Percentiles rank a stretch among this genome's conserved stretches.
These are phyloP conservation scores for Saccharomyces uvarum DNA, from an alignment of 1,139 yeast species.

Conservation along the genomic window DNA sequence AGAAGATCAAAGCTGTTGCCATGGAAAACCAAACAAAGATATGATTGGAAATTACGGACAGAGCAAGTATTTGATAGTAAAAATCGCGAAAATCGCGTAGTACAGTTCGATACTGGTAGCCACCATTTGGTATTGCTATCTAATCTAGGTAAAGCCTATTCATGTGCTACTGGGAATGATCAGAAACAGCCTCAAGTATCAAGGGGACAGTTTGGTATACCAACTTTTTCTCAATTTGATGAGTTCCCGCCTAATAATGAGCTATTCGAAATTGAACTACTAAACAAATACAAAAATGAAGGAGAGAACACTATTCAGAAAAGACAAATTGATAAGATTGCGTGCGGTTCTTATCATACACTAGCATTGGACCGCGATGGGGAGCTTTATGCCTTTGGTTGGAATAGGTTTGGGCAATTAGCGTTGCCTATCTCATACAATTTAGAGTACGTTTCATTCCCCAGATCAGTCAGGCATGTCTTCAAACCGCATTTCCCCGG, in stretches of 20 bases:
- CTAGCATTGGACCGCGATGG: constrained; percentile 58
- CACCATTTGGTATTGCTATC: constrained; percentile 61
- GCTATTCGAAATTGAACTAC: constrained; percentile 25
- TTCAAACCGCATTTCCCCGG: constrained; percentile 6
- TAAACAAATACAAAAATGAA: constrained; percentile 18
- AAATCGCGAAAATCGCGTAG: constrained; percentile 41
- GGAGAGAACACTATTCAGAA: constrained; percentile 4
- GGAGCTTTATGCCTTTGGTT: constrained; percentile 75
- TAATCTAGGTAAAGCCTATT: constrained; percentile 54
- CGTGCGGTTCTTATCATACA: constrained; percentile 69
- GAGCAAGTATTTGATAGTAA: constrained; percentile 14
- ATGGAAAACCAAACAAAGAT: constrained; percentile 20
- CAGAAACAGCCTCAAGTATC: constrained; percentile 34
- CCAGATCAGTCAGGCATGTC: constrained; percentile 39
- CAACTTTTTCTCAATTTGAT: constrained; percentile 57
- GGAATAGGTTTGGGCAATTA: constrained; percentile 72
- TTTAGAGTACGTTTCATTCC: constrained; percentile 62
- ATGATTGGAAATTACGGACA: constrained; percentile 22
- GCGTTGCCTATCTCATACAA: constrained; percentile 63
- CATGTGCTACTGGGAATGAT: constrained; percentile 48
- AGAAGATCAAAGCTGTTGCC: constrained; percentile 22
- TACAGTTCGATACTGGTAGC: constrained; percentile 51
- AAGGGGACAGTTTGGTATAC: constrained; percentile 78
- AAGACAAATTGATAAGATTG: constrained; percentile 45
- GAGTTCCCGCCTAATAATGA: constrained; percentile 19